Base-by-base conservation (phyloP, 2,329 filamentous ascomycete species). In the Stromatinia cepivora region DNA sequence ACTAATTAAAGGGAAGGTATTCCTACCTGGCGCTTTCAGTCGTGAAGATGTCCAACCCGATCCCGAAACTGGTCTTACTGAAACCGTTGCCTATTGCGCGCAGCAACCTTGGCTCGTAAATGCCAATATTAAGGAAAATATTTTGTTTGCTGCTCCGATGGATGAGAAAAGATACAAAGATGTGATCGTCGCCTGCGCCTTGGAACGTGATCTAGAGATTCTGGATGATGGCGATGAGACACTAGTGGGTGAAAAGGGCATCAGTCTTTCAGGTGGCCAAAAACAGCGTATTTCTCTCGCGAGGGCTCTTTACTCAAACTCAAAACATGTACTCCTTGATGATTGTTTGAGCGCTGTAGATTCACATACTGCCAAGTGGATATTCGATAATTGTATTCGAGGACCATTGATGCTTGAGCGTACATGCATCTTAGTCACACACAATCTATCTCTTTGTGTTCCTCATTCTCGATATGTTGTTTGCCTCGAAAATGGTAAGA, bases 61-160 rank as follows among this genome's bases (percentile, higher is more conserved):
- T 78, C 90, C 93, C 2, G 89, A 91, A 70, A 97, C 94, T 34
- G 91, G 91, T 1, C 85, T 98, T 52, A 93, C 92, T 8, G 94
- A 99, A 78, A 97, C 92, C 71, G 90, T 97, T 70, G 95, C 95
- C 22, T 99, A 98, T 78, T 97, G 96, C 78, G 94, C 95, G 25
- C 95, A 99, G 79, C 92, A 97, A 79, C 93, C 95, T 11, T 99
- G 95, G 95, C 85, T 99, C 45, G 92, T 98, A 70, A 99, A 99
- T 76, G 94, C 91, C 57, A 96, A 91, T 28, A 96, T 99, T 80
- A 93, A 92, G 78, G 92, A 97, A 72, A 99, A 99, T 79, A 99
- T 99, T 73, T 81, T 97, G 1, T 99, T 99, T 77, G 90, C 94
- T 9, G 89, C 91, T 28, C 87, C 90, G 0, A 92, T 88, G 74